Evolutionary conservation across 1,139 yeast genomes (phyloP).

Genomic region (Nakaseomyces uthaithaninus): DNA sequence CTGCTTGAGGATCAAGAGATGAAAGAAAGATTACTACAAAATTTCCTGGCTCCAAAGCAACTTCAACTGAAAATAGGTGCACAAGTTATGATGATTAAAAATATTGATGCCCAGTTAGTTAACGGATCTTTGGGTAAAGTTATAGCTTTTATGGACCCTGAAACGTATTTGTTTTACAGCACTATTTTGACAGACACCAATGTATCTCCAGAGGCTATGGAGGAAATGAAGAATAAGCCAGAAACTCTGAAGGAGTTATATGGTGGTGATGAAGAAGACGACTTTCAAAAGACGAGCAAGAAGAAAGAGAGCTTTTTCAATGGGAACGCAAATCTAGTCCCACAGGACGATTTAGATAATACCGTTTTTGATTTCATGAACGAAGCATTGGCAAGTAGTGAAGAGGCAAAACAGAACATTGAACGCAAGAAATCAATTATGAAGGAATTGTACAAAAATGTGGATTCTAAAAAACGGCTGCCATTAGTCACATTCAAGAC

Average conservation of each 20-base stretch:
- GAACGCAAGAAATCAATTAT: constrained; percentile 36
- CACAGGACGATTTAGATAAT: constrained; percentile 32
- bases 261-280: constrained; percentile 16
- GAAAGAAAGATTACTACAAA: constrained; percentile 42
- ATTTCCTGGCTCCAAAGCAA: constrained; percentile 62
- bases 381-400: constrained; percentile 31
- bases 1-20: constrained; percentile 39
- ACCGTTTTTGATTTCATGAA: constrained; percentile 45
- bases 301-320: constrained; percentile 21
- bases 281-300: constrained; percentile 19
- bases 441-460: constrained; percentile 33
- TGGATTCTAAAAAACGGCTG: constrained; percentile 36
- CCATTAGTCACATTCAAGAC: constrained; percentile 74
- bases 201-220: constrained; percentile 16
- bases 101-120: constrained; percentile 76
- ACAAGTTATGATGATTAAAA: constrained; percentile 94
- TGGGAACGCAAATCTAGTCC: constrained; percentile 11
- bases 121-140: constrained; percentile 91
- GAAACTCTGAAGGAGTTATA: constrained; percentile 16
- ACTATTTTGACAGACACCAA: constrained; percentile 17
- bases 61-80: constrained; percentile 69
- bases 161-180: constrained; percentile 40
- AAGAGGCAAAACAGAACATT: constrained; percentile 29
- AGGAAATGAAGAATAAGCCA: constrained; percentile 17
- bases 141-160: constrained; percentile 60